phyloP scores from a whole-genome alignment of 2,329 filamentous ascomycete genomes.

The Botrytis hyacinthi region DNA sequence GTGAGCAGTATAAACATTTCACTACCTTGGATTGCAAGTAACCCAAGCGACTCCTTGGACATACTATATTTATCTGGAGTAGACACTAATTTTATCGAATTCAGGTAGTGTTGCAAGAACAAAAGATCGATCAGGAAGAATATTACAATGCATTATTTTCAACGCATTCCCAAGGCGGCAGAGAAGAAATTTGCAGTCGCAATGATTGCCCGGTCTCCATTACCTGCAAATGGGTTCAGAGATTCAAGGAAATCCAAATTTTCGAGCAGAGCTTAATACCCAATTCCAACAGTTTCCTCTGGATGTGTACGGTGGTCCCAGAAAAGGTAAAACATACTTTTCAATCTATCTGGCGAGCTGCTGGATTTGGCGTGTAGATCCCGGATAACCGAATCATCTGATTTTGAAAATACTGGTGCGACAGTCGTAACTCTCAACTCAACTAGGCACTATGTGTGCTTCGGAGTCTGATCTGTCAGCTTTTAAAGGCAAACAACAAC shows the following conservation, averaged over 20 bases:
- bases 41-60: too few relatives aligned
- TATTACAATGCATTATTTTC: background rate
- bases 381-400: background rate
- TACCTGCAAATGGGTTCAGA: background rate
- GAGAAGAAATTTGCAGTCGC: background rate
- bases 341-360: background rate
- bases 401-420: background rate
- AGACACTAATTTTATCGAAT: too few relatives aligned
- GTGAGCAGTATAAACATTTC: too few relatives aligned
- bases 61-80: too few relatives aligned
- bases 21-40: too few relatives aligned
- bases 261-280: background rate
- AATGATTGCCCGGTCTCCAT: background rate
- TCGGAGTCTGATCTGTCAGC: background rate
- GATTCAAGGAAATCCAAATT: background rate
- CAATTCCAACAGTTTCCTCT: background rate
- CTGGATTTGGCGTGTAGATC: background rate
- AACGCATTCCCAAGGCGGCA: background rate
- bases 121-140: background rate
- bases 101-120: background rate
- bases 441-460: background rate
- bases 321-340: background rate
- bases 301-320: background rate
- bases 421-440: background rate
- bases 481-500: background rate